Percentiles rank a stretch among this genome's conserved stretches.
phyloP scores from a whole-genome alignment of 345 rosid genomes.

The Combretum micranthum region DNA sequence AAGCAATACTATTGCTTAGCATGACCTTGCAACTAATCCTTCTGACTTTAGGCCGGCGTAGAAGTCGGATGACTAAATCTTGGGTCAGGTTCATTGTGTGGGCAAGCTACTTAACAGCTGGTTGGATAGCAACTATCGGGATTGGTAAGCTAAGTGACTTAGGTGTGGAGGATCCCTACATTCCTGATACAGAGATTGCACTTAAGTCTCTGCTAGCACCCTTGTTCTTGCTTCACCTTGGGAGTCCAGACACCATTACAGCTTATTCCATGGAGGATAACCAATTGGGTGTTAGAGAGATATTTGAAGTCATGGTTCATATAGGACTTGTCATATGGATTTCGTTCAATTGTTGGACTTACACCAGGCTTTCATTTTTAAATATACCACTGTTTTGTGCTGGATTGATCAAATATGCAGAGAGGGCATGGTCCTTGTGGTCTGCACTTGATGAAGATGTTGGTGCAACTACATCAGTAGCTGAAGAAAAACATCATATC shows the following conservation, averaged over 20 bases:
- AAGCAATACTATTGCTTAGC: constrained; percentile 9
- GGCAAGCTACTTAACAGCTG: constrained; percentile 9
- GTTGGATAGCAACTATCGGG: constrained; percentile 9
- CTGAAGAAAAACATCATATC: neutral
- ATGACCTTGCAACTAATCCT: constrained; percentile 8
- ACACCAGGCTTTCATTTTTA: constrained; percentile 6
- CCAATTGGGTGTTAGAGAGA: constrained; percentile 27
- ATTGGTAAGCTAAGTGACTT: neutral
- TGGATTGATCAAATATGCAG: constrained; percentile 2
- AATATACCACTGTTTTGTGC: constrained; percentile 3
- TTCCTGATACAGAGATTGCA: neutral
- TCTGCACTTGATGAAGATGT: constrained; percentile 3
- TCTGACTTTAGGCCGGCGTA: neutral
- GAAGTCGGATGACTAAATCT: neutral
- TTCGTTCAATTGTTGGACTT: constrained; percentile 6
- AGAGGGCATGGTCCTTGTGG: constrained; percentile 2
- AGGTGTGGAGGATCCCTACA: neutral
- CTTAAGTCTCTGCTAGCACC: constrained; percentile 25
- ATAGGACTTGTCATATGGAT: constrained; percentile 17
- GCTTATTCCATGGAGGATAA: constrained; percentile 36
- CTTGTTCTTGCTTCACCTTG: constrained; percentile 32
- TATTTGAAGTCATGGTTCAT: constrained; percentile 23
- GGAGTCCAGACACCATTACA: constrained; percentile 38
- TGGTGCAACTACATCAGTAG: neutral
- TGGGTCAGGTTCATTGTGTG: constrained; percentile 4